phyloP scores from a whole-genome alignment of 805 yeast genomes.

The Yarrowia deformans region DNA sequence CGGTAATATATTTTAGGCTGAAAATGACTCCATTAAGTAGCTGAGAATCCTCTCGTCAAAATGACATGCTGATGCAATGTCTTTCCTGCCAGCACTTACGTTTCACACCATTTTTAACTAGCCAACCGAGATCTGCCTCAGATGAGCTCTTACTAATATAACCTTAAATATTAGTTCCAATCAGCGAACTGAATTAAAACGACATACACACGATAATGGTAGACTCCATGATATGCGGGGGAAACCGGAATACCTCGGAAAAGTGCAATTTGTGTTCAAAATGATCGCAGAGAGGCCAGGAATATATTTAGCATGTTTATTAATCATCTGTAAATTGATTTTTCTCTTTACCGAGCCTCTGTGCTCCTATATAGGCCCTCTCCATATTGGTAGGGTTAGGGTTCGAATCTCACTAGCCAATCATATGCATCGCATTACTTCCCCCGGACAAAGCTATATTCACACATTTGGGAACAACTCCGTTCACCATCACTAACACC shows the following conservation, averaged over 20 bases:
- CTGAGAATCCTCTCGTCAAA: not conserved
- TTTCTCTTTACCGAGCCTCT: too few relatives aligned
- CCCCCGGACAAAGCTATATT: slow-evolving; percentile 35
- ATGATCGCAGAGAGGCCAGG: not conserved
- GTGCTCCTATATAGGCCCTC: not conserved
- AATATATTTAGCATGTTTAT: too few relatives aligned
- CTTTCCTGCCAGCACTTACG: too few relatives aligned
- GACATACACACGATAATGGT: slow-evolving; percentile 28
- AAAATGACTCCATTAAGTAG: not conserved
- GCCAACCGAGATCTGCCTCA: too few relatives aligned
- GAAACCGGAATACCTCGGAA: slow-evolving; percentile 23
- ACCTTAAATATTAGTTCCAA: slow-evolving; percentile 7
- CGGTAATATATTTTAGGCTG: too few relatives aligned
- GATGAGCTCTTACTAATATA: not conserved
- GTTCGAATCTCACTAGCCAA: slow-evolving; percentile 31
- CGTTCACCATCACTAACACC: slow-evolving; percentile 29
- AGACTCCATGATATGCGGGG: slow-evolving; percentile 32
- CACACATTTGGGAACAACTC: slow-evolving; percentile 29
- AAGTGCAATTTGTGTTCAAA: not conserved
- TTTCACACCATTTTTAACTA: too few relatives aligned
- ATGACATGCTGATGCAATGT: not conserved
- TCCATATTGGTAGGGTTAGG: slow-evolving; percentile 15
- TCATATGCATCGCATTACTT: slow-evolving; percentile 34
- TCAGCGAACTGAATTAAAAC: slow-evolving; percentile 18
- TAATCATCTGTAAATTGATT: too few relatives aligned